A percentile compares a stretch with the other conserved stretches of the same genome.
These are phyloP conservation scores for Uncinocarpus reesii DNA, from an alignment of 2,329 filamentous ascomycete species.

Conservation along the genomic window DNA sequence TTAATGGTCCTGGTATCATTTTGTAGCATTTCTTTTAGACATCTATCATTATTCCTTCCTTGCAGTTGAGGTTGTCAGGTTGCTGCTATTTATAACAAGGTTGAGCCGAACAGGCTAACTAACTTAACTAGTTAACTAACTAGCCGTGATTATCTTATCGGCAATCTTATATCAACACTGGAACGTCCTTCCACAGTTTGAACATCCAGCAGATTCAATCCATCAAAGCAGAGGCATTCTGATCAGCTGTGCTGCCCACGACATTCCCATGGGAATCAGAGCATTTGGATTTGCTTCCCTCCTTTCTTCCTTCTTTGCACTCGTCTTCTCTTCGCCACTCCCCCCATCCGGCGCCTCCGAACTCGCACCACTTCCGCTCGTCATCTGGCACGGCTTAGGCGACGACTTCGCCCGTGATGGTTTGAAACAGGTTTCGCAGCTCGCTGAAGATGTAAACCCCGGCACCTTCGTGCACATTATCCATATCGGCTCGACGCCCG, in stretches of 20 bases:
- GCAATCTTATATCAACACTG: background rate
- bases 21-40: too few species aligned
- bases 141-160: background rate
- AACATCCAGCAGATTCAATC: too few species aligned
- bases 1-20: too few species aligned
- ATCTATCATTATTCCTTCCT: too few species aligned
- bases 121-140: background rate
- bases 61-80: too few species aligned
- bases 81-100: too few species aligned
- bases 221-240: too few species aligned
- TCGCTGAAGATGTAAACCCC: slow-evolving; percentile 63
- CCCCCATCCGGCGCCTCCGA: background rate
- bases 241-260: too few species aligned
- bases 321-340: slow-evolving; percentile 2
- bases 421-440: slow-evolving; percentile 57
- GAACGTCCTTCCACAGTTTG: background rate
- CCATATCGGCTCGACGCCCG: slow-evolving; percentile 55
- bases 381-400: slow-evolving; percentile 87
- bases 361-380: slow-evolving; percentile 55
- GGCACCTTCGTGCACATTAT: slow-evolving; percentile 78
- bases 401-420: slow-evolving; percentile 62
- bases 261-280: background rate
- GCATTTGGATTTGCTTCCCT: background rate
- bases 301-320: background rate
- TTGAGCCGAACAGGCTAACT: background rate